Base-by-base conservation (phyloP, 305 asterid species). In the Ilex paraguariensis region DNA sequence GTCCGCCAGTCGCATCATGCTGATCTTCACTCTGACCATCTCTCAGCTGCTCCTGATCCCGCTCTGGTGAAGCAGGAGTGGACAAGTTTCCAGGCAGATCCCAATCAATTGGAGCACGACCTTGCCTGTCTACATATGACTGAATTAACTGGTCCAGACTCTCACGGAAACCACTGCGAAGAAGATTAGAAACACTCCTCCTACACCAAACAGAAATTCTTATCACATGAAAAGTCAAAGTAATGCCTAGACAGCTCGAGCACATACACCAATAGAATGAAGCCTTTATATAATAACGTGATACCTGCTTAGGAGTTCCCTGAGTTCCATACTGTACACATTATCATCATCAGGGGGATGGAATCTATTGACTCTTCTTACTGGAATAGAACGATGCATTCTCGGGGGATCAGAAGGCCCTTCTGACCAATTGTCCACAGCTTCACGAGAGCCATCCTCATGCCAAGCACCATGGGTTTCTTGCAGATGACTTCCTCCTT, bases 151-250 rank as follows among this genome's bases (percentile, higher is more conserved):
- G 96, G 79, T 91, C 96, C 62, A 91, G 75, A 79, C 95, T 91
- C 79, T 83, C 96, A 36, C 98, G 96, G 68, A 91, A 91, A 68
- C 97, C 96, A 81, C 98, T 91, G 28, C 75, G 89, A 76, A 91
- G 97, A 70, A 91, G 91, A 75, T 82, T 91, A 6, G 98, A 92
- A 67, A 92, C 98, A n/a, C 97, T 90, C 80, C 98, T 90, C 94
- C 98, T 92, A 75, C 33, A 73, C 66, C 3, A 33, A 39, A 68
- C 60, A 71, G 30, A 44, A 60, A 54, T 64, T 49, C 60, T 56
- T 14, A 66, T 48, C 42, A 66, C 59, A 70, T 55, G 15, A 53
- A 58, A 48, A 31, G 59, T 68, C 65, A 62, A 7, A 60, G 49
- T 21, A 50, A 33, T 11, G 57, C 48, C 63, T 6, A 62, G 17